Evolutionary conservation across 257 asterid species (phyloP).

Genomic region (Jacaranda copaia): DNA sequence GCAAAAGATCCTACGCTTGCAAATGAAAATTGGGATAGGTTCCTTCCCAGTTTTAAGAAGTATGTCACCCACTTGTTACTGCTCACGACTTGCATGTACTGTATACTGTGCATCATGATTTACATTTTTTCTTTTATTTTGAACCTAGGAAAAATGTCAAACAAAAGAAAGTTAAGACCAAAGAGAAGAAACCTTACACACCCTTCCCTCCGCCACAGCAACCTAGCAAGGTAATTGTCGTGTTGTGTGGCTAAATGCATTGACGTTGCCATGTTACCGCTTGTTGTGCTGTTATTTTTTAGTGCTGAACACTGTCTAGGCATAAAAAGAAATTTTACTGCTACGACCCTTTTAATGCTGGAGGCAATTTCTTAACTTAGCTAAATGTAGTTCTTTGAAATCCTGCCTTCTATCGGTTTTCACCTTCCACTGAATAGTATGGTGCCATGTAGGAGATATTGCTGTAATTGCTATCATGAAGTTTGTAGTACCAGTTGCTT

Average conservation of each 20-base stretch:
- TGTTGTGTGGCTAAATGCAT: constrained; percentile 5
- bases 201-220: constrained; percentile 98
- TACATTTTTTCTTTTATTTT: constrained; percentile 27
- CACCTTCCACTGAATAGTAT: neutral
- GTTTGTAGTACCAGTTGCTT: neutral
- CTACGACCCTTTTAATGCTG: neutral
- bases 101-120: constrained; percentile 13
- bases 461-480: neutral
- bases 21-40: constrained; percentile 91
- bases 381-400: neutral
- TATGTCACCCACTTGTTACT: constrained; percentile 37
- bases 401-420: neutral
- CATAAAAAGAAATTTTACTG: neutral
- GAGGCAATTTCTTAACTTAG: neutral
- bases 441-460: neutral
- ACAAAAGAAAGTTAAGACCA: constrained; percentile 78
- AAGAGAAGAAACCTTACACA: constrained; percentile 88
- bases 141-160: constrained; percentile 84
- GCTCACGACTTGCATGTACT: neutral
- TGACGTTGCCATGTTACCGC: neutral
- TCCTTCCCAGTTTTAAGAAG: constrained; percentile 91
- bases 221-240: constrained; percentile 77
- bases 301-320: neutral
- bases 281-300: neutral
- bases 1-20: constrained; percentile 89